Conservation (phyloP, 352 stramenopile species). For the Phytophthora pluvialis region DNA sequence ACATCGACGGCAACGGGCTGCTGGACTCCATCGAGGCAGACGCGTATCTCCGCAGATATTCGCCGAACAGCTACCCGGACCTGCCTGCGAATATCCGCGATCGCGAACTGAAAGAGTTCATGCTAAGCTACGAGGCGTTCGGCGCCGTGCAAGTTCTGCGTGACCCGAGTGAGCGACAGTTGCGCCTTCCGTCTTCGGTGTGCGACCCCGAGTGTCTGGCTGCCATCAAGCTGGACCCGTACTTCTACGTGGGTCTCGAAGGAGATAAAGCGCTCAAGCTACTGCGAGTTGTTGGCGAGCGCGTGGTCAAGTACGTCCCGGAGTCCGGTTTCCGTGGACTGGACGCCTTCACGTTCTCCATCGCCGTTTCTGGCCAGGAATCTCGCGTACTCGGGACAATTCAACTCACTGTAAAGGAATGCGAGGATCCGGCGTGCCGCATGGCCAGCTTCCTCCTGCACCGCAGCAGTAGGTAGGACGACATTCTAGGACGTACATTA, state of each 20-base stretch:
- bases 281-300: slow-evolving; percentile 47
- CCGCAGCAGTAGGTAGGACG: slow-evolving; percentile 22
- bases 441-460: slow-evolving; percentile 39
- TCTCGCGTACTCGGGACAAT: slow-evolving; percentile 60
- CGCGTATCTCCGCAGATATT: slow-evolving; percentile 58
- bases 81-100: slow-evolving; percentile 46
- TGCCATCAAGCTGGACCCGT: slow-evolving; percentile 57
- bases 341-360: slow-evolving; percentile 68
- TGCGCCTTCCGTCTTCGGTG: slow-evolving; percentile 51
- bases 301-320: slow-evolving; percentile 67
- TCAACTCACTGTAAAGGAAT: slow-evolving; percentile 59
- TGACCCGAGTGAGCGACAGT: slow-evolving; percentile 60
- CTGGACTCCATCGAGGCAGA: slow-evolving; percentile 65
- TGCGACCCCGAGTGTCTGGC: slow-evolving; percentile 59
- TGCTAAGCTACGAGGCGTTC: slow-evolving; percentile 49
- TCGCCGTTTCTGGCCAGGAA: slow-evolving; percentile 50
- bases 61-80: slow-evolving; percentile 48
- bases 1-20: slow-evolving; percentile 60
- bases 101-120: slow-evolving; percentile 54
- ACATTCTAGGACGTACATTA: not conserved
- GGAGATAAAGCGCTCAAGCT: slow-evolving; percentile 60
- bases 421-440: slow-evolving; percentile 52
- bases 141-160: slow-evolving; percentile 56
- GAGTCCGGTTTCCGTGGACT: slow-evolving; percentile 51
- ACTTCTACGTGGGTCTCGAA: slow-evolving; percentile 53